phyloP scores from a whole-genome alignment of 192 early-diverging fungal species.

The Backusella psychrophila region DNA sequence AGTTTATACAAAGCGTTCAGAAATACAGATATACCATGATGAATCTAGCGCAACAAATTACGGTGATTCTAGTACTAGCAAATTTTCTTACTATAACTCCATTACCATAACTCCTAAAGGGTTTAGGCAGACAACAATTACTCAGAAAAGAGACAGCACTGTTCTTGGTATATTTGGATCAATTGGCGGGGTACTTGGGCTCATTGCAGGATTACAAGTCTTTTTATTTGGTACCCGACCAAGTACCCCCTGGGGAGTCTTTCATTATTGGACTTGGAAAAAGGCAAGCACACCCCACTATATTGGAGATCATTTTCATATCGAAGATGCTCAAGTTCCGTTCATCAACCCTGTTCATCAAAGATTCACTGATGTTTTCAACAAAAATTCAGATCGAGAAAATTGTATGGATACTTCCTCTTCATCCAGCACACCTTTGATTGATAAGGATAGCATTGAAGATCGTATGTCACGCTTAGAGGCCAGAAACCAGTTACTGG shows the following conservation, averaged over 20 bases:
- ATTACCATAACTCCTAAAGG: background rate
- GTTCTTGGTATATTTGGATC: background rate
- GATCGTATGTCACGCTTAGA: background rate
- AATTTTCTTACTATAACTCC: background rate
- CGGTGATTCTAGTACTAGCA: no score
- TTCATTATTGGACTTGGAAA: background rate
- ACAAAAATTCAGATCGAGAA: background rate
- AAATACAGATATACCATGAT: background rate
- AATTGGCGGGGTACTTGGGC: constrained; percentile 12
- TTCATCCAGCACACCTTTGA: background rate
- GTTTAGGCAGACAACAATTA: background rate
- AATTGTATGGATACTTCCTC: background rate
- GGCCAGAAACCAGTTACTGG: background rate
- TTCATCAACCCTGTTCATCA: background rate
- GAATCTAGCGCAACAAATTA: background rate
- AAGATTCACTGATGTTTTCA: background rate
- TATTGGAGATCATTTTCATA: background rate
- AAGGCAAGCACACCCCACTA: background rate
- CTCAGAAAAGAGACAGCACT: constrained; percentile 5
- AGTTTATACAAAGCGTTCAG: background rate
- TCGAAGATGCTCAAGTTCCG: background rate
- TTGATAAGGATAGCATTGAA: background rate
- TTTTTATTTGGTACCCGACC: background rate
- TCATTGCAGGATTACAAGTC: constrained; percentile 2
- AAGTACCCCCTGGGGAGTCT: background rate